A percentile compares a stretch with the other conserved stretches of the same genome.
Conservation (phyloP, 129 eudicot genomes). For the Solidago caesia region DNA sequence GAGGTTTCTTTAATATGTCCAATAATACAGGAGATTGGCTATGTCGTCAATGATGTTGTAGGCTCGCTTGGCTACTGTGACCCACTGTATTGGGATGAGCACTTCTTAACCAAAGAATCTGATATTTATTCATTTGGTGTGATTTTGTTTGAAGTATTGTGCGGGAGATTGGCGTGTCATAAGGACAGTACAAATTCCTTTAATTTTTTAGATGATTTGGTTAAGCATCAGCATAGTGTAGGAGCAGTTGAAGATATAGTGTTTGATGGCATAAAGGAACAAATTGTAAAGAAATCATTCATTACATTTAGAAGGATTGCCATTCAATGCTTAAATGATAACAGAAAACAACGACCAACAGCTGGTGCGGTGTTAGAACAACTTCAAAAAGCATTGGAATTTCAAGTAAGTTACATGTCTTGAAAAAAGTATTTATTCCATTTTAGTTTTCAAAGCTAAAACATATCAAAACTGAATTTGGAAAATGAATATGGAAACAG, state of each 20-base stretch:
- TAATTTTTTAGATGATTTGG: not conserved
- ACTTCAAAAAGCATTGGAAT: conserved; percentile 19
- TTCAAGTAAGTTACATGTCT: conserved; percentile 9
- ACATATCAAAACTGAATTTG: no score
- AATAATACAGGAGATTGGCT: not conserved
- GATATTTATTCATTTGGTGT: conserved; percentile 19
- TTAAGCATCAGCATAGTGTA: not conserved
- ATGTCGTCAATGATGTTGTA: not conserved
- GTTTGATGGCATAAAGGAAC: conserved; percentile 4
- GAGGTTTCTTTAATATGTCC: not conserved
- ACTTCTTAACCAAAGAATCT: conserved; percentile 14
- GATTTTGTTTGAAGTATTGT: conserved; percentile 2
- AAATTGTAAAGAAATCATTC: conserved; percentile 1
- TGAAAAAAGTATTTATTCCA: not conserved
- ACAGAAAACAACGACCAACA: conserved; percentile 1
- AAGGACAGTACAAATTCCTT: not conserved
- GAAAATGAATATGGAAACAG: not conserved
- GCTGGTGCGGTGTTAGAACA: not conserved
- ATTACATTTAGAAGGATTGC: conserved; percentile 2
- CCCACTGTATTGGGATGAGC: not conserved
- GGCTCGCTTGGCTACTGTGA: conserved; percentile 13
- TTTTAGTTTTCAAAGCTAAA: no score
- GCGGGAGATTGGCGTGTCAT: not conserved
- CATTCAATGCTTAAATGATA: not conserved
- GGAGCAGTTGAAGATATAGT: not conserved